Evolutionary conservation across 2,329 filamentous ascomycete genomes (phyloP), one percentile per base, ranked within the genome.

Genomic region (Apiospora phragmitis): DNA sequence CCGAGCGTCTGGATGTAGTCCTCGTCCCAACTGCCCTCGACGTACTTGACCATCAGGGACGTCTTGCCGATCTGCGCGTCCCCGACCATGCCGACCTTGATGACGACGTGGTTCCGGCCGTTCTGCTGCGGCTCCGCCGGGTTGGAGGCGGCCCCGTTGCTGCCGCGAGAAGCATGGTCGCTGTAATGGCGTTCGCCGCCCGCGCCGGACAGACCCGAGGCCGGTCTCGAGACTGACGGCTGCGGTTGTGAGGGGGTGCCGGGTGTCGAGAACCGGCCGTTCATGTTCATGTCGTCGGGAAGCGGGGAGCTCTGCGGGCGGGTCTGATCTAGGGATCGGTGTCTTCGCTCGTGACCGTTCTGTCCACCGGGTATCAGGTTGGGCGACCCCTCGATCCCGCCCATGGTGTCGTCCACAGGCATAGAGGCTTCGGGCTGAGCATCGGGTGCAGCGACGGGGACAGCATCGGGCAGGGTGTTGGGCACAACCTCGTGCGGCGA

Each of bases 21-120:
- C 84, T 99, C 96, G 82, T 99, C 96, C 94, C 96, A 99, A 83
- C 95, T 98, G 72, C 96, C 96, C 84, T 99, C 96, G 70, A 99
- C 96, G 80, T 99, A 99, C 83, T 99, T 99, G 79, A 99, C 96
- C 96, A 99, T 99, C 80, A 99, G 84, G 74, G 95, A 98, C 24
- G 96, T 99, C 89, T 99, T 99, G 79, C 96, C 96, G 76, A 99
- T 99, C 83, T 99, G 96, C 71, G 96, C 96, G 84, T 99, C 96
- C 65, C 96, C 96, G 65, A 99, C 96, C 96, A 99, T 99, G 79
- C 96, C 96, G 68, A 99, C 96, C 84, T 99, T 99, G 87, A 99
- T 98, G 70, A 99, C 96, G 47, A 99, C 96, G 77, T 91, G 90
- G 80, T 91, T 91, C 72, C 90, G 85, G 65, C 87, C 86, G 74